Conservation (phyloP, 2,329 filamentous ascomycete genomes). For the Calonectria pauciramosa region DNA sequence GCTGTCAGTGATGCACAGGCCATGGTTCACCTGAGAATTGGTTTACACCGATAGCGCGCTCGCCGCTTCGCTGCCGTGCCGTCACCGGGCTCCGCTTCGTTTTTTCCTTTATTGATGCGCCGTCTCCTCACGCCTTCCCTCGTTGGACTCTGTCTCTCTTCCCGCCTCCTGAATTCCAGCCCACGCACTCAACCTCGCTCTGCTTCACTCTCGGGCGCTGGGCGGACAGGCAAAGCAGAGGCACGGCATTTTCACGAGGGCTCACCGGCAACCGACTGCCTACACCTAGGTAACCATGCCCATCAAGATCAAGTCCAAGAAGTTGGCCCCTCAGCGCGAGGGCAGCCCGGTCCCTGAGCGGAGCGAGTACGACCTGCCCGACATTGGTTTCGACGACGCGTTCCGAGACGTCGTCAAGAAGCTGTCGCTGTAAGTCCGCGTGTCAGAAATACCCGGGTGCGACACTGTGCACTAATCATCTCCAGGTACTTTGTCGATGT, state of each 20-base stretch:
- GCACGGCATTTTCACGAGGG: background rate
- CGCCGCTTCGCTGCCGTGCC: background rate
- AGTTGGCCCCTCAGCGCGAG: slow-evolving; percentile 50
- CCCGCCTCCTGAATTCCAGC: background rate
- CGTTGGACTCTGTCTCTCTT: background rate
- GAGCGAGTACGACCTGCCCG: slow-evolving; percentile 61
- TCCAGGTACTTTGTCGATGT: slow-evolving; percentile 73
- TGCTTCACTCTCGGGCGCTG: background rate
- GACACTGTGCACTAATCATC: background rate
- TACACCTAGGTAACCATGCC: slow-evolving; percentile 47
- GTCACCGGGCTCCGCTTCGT: slow-evolving; percentile 7
- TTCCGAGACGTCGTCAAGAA: slow-evolving; percentile 78
- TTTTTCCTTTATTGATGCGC: slow-evolving; percentile 9
- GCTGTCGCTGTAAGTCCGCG: slow-evolving; percentile 68
- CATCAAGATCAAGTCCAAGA: slow-evolving; percentile 53
- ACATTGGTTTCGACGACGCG: slow-evolving; percentile 69
- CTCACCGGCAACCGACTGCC: background rate
- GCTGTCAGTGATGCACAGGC: slow-evolving; percentile 19
- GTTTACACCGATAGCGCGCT: slow-evolving; percentile 10
- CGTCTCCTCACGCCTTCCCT: slow-evolving; percentile 4
- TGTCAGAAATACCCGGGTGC: background rate
- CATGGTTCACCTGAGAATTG: slow-evolving; percentile 12
- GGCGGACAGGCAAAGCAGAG: background rate
- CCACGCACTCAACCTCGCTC: background rate
- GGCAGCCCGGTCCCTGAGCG: slow-evolving; percentile 52